Base-by-base conservation (phyloP, 1,139 yeast genomes). In the Pichia sp. region DNA sequence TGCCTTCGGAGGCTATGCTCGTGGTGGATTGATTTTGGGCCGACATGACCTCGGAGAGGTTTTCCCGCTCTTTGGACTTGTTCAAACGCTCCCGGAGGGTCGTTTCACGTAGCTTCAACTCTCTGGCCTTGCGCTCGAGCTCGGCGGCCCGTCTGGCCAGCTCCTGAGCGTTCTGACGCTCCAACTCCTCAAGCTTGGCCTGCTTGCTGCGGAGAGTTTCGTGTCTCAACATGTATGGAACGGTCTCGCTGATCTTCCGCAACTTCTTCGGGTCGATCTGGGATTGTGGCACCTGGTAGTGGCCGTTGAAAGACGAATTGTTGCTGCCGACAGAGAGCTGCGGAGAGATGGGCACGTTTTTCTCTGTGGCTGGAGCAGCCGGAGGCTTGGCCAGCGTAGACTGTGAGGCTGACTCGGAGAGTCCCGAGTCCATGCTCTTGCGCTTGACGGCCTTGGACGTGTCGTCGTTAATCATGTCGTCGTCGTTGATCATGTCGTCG, bases 181-280 rank as follows among this genome's bases (percentile, higher is more conserved):
- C 95, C 73, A 87, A 73, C 64, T 87, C 90, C 66, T 87, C 92
- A 58, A 87, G 73, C 70, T 85, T 86, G 57, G 84, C 88, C 66
- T 87, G 92, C 69, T 88, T 84, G 56, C 86, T 86, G 61, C 84
- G 73, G 55, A 86, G 78, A 58, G 87, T 78, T 68, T 87, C 93
- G 67, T 87, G 93, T 67, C 88, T 80, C 60, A 87, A 74, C 41
- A 86, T 87, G 62, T 87, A 87, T 38, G 95, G 95, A 34, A 87
- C 89, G 1, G 93, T 87, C 66, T 86, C 93, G 41, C 91, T 84
- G 55, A 87, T 83, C 67, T 84, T 87, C 67, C 95, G 78, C 62
- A 87, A 74, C 69, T 85, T 88, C 62, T 77, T 78, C 59, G 88
- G 79, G 64, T 85, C 87, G 45, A 66, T 60, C n/a, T 57, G 59